Evolutionary conservation across 352 stramenopile genomes (phyloP).

Genomic region (Globisporangium nagaii): DNA sequence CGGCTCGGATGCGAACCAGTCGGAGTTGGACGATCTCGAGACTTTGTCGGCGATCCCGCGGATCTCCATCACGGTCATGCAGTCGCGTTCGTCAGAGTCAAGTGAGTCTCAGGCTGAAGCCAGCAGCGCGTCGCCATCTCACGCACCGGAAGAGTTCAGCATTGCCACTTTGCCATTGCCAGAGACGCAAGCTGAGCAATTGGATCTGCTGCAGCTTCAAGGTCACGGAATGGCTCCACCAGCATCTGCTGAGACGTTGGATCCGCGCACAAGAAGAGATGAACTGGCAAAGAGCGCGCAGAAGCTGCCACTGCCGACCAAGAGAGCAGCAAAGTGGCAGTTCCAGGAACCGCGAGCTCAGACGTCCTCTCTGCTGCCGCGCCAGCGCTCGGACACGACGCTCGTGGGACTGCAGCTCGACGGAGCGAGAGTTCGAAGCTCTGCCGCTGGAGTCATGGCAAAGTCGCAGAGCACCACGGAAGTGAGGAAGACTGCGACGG

Average conservation of each 20-base stretch:
- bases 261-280: background rate
- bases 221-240: background rate
- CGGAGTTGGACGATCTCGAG: background rate
- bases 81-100: background rate
- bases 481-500: background rate
- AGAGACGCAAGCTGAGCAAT: background rate
- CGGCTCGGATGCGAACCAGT: background rate
- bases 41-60: background rate
- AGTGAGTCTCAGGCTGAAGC: background rate
- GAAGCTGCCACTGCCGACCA: background rate
- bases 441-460: background rate
- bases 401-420: slow-evolving; percentile 2
- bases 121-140: background rate
- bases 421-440: background rate
- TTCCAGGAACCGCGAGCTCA: background rate
- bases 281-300: background rate
- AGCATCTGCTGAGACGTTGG: background rate
- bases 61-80: slow-evolving; percentile 1
- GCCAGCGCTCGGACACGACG: background rate
- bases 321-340: background rate
- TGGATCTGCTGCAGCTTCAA: background rate
- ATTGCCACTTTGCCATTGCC: background rate
- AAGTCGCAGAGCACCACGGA: slow-evolving; percentile 3
- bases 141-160: background rate
- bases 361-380: background rate